A percentile compares a stretch with the other conserved stretches of the same genome.
Conservation (phyloP, 495 filamentous ascomycete species). For the Talaromyces proteolyticus region DNA sequence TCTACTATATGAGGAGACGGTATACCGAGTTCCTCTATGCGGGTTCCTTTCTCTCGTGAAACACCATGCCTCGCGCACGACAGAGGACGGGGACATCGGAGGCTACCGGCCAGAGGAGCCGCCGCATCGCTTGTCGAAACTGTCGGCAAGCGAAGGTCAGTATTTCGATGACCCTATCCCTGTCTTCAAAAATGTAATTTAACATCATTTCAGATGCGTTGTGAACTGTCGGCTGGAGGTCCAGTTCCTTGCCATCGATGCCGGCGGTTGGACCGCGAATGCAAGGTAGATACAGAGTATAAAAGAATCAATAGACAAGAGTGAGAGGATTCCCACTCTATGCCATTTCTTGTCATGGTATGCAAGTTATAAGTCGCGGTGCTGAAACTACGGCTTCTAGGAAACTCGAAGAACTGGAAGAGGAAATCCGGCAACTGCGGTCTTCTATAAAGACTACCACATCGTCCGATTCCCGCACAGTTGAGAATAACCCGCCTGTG, state of each 20-base stretch:
- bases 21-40: no score
- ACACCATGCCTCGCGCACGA: background rate
- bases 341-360: no score
- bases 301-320: slow-evolving; percentile 12
- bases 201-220: slow-evolving; percentile 8
- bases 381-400: background rate
- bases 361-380: no score
- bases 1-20: no score
- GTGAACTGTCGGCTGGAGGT: slow-evolving; percentile 9
- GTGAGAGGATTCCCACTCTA: slow-evolving; percentile 3
- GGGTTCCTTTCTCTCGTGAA: background rate
- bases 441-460: slow-evolving; percentile 8
- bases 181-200: no score
- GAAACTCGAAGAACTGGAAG: slow-evolving; percentile 9
- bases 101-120: background rate
- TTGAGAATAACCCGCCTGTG: background rate
- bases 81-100: background rate
- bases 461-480: no score
- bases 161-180: no score
- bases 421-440: slow-evolving; percentile 10
- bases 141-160: slow-evolving; percentile 15
- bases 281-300: slow-evolving; percentile 9
- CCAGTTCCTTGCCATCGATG: slow-evolving; percentile 8
- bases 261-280: slow-evolving; percentile 8
- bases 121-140: slow-evolving; percentile 10